phyloP scores from a whole-genome alignment of 192 early-diverging fungal species.

The Coemansia sp. region DNA sequence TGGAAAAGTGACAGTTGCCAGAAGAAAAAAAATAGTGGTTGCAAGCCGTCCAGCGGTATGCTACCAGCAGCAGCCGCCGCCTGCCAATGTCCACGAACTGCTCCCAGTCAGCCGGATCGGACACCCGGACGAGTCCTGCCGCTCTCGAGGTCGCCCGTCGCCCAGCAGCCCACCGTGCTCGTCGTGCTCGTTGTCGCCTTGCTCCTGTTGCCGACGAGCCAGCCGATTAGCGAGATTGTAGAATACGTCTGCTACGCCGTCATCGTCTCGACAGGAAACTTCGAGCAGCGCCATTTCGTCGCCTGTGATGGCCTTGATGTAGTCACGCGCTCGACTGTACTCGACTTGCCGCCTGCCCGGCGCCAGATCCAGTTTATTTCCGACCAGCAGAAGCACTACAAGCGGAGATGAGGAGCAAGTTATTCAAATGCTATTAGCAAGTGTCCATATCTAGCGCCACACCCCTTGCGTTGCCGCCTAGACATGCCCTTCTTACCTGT shows the following conservation, averaged over 20 bases:
- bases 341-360: slow-evolving; percentile 61
- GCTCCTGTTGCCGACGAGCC: slow-evolving; percentile 26
- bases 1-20: too few species aligned
- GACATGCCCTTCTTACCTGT: slow-evolving; percentile 53
- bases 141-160: slow-evolving; percentile 15
- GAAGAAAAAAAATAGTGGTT: background rate
- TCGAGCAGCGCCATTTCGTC: slow-evolving; percentile 66
- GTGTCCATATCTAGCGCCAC: background rate
- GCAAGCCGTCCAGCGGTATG: background rate
- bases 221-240: slow-evolving; percentile 46
- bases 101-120: slow-evolving; percentile 32
- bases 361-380: slow-evolving; percentile 74
- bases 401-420: background rate
- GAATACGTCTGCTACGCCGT: slow-evolving; percentile 60
- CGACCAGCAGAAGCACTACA: slow-evolving; percentile 71
- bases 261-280: slow-evolving; percentile 74
- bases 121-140: slow-evolving; percentile 22
- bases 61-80: slow-evolving; percentile 38
- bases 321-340: slow-evolving; percentile 62
- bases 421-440: background rate
- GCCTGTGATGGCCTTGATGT: slow-evolving; percentile 63
- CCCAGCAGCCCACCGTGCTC: slow-evolving; percentile 21
- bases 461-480: background rate
- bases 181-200: slow-evolving; percentile 7
- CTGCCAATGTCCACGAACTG: slow-evolving; percentile 1